Percentiles rank a stretch among this genome's conserved stretches.
Conservation (phyloP, 2,329 filamentous ascomycete species). For the Apiospora marii region DNA sequence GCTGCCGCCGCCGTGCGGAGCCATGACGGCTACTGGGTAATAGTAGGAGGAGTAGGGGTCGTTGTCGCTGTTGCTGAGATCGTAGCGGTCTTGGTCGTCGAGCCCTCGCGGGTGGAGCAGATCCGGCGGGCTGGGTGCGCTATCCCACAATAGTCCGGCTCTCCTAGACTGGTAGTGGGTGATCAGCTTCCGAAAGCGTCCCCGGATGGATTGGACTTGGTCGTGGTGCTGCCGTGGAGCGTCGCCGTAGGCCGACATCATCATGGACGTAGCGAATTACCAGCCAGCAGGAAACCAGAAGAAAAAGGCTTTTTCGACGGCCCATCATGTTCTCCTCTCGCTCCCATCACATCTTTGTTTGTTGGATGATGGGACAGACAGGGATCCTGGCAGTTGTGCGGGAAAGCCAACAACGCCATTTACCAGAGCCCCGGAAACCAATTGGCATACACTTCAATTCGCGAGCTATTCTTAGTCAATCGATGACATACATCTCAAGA, state of each 20-base stretch:
- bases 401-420: conserved; percentile 17
- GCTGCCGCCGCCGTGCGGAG: not conserved
- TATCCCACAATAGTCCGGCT: conserved; percentile 9
- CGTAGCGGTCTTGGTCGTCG: not conserved
- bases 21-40: not conserved
- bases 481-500: not conserved
- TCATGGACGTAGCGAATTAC: not conserved
- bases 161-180: not conserved
- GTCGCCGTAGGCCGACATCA: not conserved
- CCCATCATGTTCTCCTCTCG: not conserved
- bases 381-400: conserved; percentile 2
- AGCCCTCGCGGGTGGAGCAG: not conserved
- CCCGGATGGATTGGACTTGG: not conserved
- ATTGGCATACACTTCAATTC: not conserved
- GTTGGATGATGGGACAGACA: conserved; percentile 3
- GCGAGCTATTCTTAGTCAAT: not conserved
- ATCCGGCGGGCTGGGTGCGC: conserved; percentile 1
- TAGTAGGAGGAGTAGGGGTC: not conserved
- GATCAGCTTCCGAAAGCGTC: conserved; percentile 5
- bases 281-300: not conserved
- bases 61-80: too few relatives aligned
- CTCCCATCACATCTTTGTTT: not conserved
- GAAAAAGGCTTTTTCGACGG: not conserved
- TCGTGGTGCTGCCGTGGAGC: not conserved
- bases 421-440: conserved; percentile 12